phyloP scores from a whole-genome alignment of 192 early-diverging fungal species.

The Bifiguratus adelaidae region DNA sequence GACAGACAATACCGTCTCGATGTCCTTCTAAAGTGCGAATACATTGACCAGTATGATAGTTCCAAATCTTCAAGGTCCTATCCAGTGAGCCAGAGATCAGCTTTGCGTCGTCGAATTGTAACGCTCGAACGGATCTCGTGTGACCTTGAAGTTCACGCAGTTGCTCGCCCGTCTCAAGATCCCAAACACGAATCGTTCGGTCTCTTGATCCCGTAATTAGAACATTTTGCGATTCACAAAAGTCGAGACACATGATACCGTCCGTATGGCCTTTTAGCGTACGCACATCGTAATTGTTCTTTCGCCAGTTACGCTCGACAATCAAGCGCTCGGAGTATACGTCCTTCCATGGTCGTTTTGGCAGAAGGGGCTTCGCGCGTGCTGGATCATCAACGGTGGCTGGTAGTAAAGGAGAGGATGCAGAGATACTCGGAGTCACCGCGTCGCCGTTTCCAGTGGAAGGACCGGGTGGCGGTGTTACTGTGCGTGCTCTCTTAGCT shows the following conservation, averaged over 20 bases:
- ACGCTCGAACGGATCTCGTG: constrained; percentile 69
- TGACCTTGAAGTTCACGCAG: constrained; percentile 78
- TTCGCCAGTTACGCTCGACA: constrained; percentile 92
- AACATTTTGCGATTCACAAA: constrained; percentile 56
- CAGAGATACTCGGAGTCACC: too few species aligned
- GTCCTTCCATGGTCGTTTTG: constrained; percentile 82
- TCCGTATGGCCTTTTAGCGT: constrained; percentile 75
- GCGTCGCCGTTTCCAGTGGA: too few species aligned
- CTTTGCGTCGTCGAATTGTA: constrained; percentile 93
- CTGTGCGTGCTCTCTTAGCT: background rate
- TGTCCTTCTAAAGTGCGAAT: constrained; percentile 74
- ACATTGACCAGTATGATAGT: constrained; percentile 78
- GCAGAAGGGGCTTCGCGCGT: background rate
- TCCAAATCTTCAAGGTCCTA: constrained; percentile 87
- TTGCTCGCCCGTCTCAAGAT: constrained; percentile 73
- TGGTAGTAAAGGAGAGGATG: too few species aligned
- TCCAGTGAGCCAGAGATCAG: constrained; percentile 92
- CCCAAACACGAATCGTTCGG: constrained; percentile 79
- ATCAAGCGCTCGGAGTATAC: constrained; percentile 88
- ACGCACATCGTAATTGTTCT: constrained; percentile 54
- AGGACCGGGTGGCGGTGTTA: too few species aligned
- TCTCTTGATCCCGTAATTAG: constrained; percentile 88
- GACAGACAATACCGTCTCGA: constrained; percentile 66
- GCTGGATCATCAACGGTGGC: too few species aligned
- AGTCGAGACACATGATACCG: constrained; percentile 85